These are phyloP conservation scores for Penicillium angulare DNA, from an alignment of 495 filamentous ascomycete genomes.

Conservation along the genomic window DNA sequence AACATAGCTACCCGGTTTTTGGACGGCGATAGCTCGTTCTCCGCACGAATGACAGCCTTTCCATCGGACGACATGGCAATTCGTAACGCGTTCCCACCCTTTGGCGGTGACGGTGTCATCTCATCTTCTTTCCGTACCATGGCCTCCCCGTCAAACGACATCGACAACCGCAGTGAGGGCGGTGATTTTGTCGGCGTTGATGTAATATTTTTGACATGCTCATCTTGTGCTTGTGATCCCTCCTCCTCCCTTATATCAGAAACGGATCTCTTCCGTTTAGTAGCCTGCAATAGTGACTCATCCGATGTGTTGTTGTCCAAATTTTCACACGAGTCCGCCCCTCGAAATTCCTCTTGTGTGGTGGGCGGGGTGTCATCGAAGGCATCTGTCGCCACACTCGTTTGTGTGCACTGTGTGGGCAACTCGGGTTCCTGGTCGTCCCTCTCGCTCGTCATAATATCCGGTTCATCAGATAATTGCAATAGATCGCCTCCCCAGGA, in stretches of 20 bases:
- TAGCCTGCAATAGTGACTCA: conserved; percentile 21
- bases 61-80: conserved; percentile 54
- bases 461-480: conserved; percentile 34
- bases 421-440: conserved; percentile 20
- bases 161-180: conserved; percentile 57
- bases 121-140: conserved; percentile 67
- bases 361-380: conserved; percentile 29
- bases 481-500: conserved; percentile 27
- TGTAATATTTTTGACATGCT: conserved; percentile 13
- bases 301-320: conserved; percentile 12
- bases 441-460: conserved; percentile 25
- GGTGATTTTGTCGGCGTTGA: conserved; percentile 36
- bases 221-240: conserved; percentile 3
- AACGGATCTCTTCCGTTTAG: conserved; percentile 40
- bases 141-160: conserved; percentile 81
- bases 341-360: conserved; percentile 21
- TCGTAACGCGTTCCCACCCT: conserved; percentile 41
- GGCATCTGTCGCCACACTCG: conserved; percentile 36
- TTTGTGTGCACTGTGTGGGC: conserved; percentile 32
- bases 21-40: conserved; percentile 48
- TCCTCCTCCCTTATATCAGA: conserved; percentile 27
- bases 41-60: conserved; percentile 46
- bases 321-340: conserved; percentile 13
- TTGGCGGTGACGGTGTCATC: conserved; percentile 69
- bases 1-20: conserved; percentile 54